phyloP scores from a whole-genome alignment of 2,329 filamentous ascomycete genomes.

The Xylaria arbuscula region DNA sequence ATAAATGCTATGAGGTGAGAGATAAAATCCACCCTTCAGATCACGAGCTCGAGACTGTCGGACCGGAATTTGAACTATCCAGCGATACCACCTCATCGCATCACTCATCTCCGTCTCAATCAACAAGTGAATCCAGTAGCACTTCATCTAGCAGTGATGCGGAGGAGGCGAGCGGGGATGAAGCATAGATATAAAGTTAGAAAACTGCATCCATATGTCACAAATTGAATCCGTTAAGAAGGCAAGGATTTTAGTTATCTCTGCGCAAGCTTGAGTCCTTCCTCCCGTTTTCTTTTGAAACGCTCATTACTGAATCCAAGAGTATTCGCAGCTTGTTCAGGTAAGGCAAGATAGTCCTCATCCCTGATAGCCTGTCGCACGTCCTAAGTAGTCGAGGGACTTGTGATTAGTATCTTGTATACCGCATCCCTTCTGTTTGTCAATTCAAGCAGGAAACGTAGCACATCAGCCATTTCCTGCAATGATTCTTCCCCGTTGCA shows the following conservation, averaged over 20 bases:
- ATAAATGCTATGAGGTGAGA: conserved; percentile 26
- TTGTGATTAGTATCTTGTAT: conserved; percentile 26
- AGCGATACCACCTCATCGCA: too few species aligned
- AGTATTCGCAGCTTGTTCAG: conserved; percentile 19
- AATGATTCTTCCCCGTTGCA: conserved; percentile 17
- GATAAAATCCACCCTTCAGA: conserved; percentile 15
- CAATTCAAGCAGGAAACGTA: conserved; percentile 25
- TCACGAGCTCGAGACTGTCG: conserved; percentile 2
- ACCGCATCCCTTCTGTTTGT: background rate
- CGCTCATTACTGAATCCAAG: conserved; percentile 25
- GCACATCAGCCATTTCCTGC: conserved; percentile 20
- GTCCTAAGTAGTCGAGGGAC: conserved; percentile 23
- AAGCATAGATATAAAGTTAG: too few species aligned
- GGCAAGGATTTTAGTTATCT: background rate
- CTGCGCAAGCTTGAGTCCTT: background rate
- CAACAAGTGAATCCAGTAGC: too few species aligned
- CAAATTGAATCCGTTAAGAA: too few species aligned
- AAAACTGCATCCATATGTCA: too few species aligned
- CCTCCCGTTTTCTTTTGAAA: conserved; percentile 20
- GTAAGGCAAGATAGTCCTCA: conserved; percentile 27
- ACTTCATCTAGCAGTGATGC: too few species aligned
- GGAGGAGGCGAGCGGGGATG: too few species aligned
- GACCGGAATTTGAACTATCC: too few species aligned
- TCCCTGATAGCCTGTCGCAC: conserved; percentile 28
- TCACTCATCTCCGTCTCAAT: too few species aligned